Evolutionary conservation across 495 filamentous ascomycete species (phyloP).

Genomic region (Chaetomium fimeti): DNA sequence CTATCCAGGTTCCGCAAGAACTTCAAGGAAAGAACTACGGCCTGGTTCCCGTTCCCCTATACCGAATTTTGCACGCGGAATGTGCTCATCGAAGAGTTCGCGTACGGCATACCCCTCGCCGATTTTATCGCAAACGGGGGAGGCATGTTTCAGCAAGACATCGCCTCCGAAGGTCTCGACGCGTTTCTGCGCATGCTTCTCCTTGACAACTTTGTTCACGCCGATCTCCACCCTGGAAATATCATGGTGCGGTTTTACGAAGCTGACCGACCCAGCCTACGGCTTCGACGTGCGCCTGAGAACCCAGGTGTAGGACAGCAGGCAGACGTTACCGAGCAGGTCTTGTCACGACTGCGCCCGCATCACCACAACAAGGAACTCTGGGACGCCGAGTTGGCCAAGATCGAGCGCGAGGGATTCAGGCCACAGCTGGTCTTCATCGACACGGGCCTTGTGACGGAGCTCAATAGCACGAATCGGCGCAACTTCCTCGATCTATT

Average conservation of each 20-base stretch:
- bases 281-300: slow-evolving; percentile 41
- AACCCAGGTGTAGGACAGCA: slow-evolving; percentile 48
- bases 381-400: slow-evolving; percentile 69
- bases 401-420: slow-evolving; percentile 88
- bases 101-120: slow-evolving; percentile 85
- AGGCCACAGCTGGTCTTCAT: slow-evolving; percentile 96
- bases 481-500: slow-evolving; percentile 95
- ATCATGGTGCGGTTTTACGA: slow-evolving; percentile 99
- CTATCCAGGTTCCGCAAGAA: slow-evolving; percentile 84
- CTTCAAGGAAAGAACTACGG: slow-evolving; percentile 84
- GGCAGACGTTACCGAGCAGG: slow-evolving; percentile 79
- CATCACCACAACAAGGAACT: slow-evolving; percentile 57
- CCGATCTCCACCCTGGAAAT: slow-evolving; percentile 97
- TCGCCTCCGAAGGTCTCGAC: slow-evolving; percentile 92
- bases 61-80: slow-evolving; percentile 84
- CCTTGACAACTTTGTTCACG: slow-evolving; percentile 97
- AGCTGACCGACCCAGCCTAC: slow-evolving; percentile 63
- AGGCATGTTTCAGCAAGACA: slow-evolving; percentile 88
- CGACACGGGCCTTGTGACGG: slow-evolving; percentile 93
- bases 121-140: slow-evolving; percentile 89
- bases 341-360: slow-evolving; percentile 75
- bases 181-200: slow-evolving; percentile 98
- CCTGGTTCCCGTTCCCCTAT: slow-evolving; percentile 95
- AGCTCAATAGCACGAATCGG: slow-evolving; percentile 82
- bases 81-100: slow-evolving; percentile 94